Base-by-base conservation (phyloP, 108 stramenopile genomes). In the Epithemia pelagica region DNA sequence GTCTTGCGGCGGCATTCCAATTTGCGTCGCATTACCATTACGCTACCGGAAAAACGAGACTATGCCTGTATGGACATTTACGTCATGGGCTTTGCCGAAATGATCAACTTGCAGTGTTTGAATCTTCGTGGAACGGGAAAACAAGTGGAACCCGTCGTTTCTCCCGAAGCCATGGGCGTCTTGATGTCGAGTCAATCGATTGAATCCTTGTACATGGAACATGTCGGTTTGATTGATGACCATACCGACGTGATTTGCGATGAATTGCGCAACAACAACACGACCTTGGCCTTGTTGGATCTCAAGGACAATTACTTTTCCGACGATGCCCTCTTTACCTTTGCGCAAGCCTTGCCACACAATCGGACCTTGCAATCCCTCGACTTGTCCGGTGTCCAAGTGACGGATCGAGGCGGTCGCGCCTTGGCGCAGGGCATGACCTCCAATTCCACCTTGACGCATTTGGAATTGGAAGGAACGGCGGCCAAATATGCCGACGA, bases 381-480 rank as follows among this genome's bases (percentile, higher is more conserved):
- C 22, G 65, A 66, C 33, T 54, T 66, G 52, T 55, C 54, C 24
- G 65, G 65, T 10, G 65, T 54, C 2, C 22, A 21, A 26, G 33
- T 66, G 26, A 54, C 65, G 15, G 54, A 57, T 23, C 46, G 65
- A 1, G 65, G 65, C 23, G 65, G 52, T 1, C 22, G 23, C 2
- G 54, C 52, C 10, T 54, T 66, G 54, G 65, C 65, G 2, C 21
- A 66, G 52, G 65, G 29, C 28, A 54, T 66, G 65, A 21, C 26
- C 1, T 20, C 10, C 54, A 66, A 66, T 66, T 5, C 3, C 26
- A 56, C 54, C 2, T 30, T 66, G 65, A 28, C 54, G 53, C 26
- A 66, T 66, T 66, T 66, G 65, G 65, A 66, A 25, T 31, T 66
- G 54, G 65, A 66, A 54, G 65, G 65, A 1, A 30, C 28, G 46